Percentiles rank a stretch among this genome's conserved stretches.
These are phyloP conservation scores for Actinidia chinensis DNA, from an alignment of 179 eudicot genomes.

Conservation along the genomic window DNA sequence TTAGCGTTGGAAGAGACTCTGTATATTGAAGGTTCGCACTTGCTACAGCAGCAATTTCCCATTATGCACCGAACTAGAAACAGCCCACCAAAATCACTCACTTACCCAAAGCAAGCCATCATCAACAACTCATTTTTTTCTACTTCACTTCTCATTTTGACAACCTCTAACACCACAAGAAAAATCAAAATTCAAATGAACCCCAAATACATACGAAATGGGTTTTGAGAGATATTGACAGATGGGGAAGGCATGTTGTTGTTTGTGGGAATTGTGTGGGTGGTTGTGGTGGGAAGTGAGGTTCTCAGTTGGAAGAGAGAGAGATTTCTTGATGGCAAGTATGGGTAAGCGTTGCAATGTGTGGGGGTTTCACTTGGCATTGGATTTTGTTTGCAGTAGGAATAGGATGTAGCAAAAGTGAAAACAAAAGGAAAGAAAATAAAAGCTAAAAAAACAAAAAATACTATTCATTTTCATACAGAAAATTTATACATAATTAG, in stretches of 20 bases:
- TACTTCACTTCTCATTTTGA: neutral
- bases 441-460: no score
- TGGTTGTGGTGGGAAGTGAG: neutral
- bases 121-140: neutral
- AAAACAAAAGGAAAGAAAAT: no score
- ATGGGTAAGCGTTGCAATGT: constrained; percentile 20
- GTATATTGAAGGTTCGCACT: constrained; percentile 46
- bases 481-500: no score
- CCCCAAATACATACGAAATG: constrained; percentile 1
- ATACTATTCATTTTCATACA: no score
- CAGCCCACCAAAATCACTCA: constrained; percentile 6
- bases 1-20: constrained; percentile 60
- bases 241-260: neutral
- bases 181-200: neutral
- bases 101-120: constrained; percentile 9
- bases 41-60: constrained; percentile 71
- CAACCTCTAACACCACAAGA: neutral
- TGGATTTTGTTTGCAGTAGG: neutral
- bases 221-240: constrained; percentile 10
- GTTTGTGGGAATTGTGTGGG: constrained; percentile 20
- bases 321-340: constrained; percentile 28
- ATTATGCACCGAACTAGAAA: constrained; percentile 27
- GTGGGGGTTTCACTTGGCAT: constrained; percentile 14
- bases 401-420: no score
- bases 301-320: neutral